Percentiles rank a stretch among this genome's conserved stretches.
These are phyloP conservation scores for Cucumis sativus DNA, from an alignment of 306 rosid genomes.

Conservation along the genomic window Cucumber_9930_V3 NC_026658.2:770501-771000, in stretches of 20 bases:
- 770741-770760: not conserved
- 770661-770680: not conserved
- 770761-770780: not conserved
- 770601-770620: slow-evolving; percentile 82
- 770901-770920: not conserved
- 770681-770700: not conserved
- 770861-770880: not conserved
- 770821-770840: not conserved
- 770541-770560: slow-evolving; percentile 14
- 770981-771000: not conserved
- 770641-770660: slow-evolving; percentile 23
- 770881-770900: not conserved
- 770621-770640: slow-evolving; percentile 57
- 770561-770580: slow-evolving; percentile 54
- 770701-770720: not conserved
- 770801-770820: not conserved
- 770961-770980: not conserved
- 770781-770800: not conserved
- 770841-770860: not conserved
- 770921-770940: not conserved
- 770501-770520: not conserved
- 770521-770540: not conserved
- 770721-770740: not conserved
- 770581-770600: slow-evolving; percentile 62
- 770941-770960: not conserved